Base-by-base conservation (phyloP, 1,139 yeast genomes). In the Lodderomyces pseudojiufengensis region DNA sequence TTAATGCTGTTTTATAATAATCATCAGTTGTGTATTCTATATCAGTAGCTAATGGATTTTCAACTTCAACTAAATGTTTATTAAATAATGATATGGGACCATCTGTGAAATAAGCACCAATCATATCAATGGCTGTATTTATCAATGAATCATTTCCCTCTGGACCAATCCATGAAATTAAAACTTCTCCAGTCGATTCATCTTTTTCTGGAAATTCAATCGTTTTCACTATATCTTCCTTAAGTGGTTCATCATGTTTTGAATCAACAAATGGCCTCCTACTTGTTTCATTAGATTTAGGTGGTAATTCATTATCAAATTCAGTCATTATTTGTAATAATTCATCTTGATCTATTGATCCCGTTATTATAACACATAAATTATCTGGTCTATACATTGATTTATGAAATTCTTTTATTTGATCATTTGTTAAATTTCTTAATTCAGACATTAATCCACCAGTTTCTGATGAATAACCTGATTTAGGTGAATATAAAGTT, bases 141-240 rank as follows among this genome's bases (percentile, higher is more conserved):
- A 63, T 62, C 15, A 80, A 54, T 12, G 68, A 55, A 32, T 83
- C 78, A 12, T 62, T 55, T 22, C 75, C 74, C 12, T 65, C 60
- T 3, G 95, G 95, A 8, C 97, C 97, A 37, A 86, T 72, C 95
- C 96, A 92, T 2, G 84, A 66, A 24, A 92, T 62, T 23, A 74
- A 55, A 1, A 86, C 55, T 49, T 86, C 95, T 22, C 96, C 95
- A 61, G 80, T 77, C 5, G 85, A 71, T 56, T 88, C 97, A 53
- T 88, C 97, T 38, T 77, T 73, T 48, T 92, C 97, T 1, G 98
- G 96, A 52, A 92, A 92, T 42, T 79, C 83, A 23, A 88, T 74
- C 8, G 65, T 69, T 32, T 74, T 70, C 12, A 73, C 62, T 3
- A 64, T 48, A 4, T 70, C 65, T 27, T 54, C 53, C n/a, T 52